Conservation (phyloP, 2,329 filamentous ascomycete species). For the Claviceps sorghi region DNA sequence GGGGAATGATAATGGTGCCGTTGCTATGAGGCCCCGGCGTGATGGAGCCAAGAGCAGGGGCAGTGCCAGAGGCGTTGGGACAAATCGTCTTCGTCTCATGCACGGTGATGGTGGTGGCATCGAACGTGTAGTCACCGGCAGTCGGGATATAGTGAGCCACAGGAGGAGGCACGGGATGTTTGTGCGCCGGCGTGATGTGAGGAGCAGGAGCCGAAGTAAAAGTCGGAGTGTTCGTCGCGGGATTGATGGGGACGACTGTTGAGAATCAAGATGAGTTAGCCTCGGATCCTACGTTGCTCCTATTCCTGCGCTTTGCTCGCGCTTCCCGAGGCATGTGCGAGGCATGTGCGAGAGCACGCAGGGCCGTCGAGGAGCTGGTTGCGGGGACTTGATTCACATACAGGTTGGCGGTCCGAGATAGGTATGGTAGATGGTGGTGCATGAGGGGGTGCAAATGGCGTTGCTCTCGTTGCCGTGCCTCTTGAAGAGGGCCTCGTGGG, state of each 20-base stretch:
- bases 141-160: constrained; percentile 42
- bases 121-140: constrained; percentile 62
- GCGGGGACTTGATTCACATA: constrained; percentile 24
- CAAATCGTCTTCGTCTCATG: constrained; percentile 52
- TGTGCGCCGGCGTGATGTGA: neutral
- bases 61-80: constrained; percentile 40
- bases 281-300: no score
- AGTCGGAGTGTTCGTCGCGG: constrained; percentile 5
- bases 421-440: constrained; percentile 61
- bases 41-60: constrained; percentile 40
- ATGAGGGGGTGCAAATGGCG: constrained; percentile 43
- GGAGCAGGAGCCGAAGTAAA: neutral
- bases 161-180: constrained; percentile 27
- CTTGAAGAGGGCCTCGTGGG: constrained; percentile 46
- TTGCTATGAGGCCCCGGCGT: constrained; percentile 41
- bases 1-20: constrained; percentile 44
- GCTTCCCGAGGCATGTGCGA: no score
- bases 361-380: neutral
- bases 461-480: constrained; percentile 28
- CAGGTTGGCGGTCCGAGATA: constrained; percentile 52
- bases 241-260: no score
- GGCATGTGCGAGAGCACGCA: no score
- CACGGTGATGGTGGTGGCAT: constrained; percentile 55
- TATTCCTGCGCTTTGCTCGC: no score
- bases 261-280: no score